Conservation (phyloP, 2,329 filamentous ascomycete species). For the Alternaria angustiovoidea region DNA sequence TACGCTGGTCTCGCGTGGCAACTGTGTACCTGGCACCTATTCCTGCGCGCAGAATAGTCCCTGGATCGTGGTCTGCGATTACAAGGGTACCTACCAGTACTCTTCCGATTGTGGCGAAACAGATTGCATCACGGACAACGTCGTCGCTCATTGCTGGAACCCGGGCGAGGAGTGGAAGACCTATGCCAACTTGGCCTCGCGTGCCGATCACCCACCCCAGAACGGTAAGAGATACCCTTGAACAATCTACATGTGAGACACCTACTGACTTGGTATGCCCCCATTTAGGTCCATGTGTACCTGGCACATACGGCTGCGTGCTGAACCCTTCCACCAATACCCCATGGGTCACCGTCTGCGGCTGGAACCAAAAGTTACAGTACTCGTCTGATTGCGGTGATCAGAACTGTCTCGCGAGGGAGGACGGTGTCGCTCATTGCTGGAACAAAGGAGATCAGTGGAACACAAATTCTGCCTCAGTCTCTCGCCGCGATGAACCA, state of each 20-base stretch:
- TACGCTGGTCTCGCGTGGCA: background rate
- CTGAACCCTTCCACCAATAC: background rate
- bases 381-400: background rate
- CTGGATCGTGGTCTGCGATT: constrained; percentile 7
- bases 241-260: background rate
- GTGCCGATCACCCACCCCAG: background rate
- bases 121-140: background rate
- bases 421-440: background rate
- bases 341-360: background rate
- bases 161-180: background rate
- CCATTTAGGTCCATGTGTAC: background rate
- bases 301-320: background rate
- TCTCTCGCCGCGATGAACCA: background rate
- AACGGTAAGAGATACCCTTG: background rate
- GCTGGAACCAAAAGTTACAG: background rate
- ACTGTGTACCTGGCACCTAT: constrained; percentile 3
- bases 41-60: background rate
- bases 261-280: background rate
- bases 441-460: constrained; percentile 1
- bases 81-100: background rate
- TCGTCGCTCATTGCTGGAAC: constrained; percentile 8
- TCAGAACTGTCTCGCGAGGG: background rate
- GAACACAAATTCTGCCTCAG: background rate
- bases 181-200: background rate
- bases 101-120: constrained; percentile 2